Base-by-base conservation (phyloP, 768 basidiomycete genomes). In the Macrolepiota albuminosa region DNA sequence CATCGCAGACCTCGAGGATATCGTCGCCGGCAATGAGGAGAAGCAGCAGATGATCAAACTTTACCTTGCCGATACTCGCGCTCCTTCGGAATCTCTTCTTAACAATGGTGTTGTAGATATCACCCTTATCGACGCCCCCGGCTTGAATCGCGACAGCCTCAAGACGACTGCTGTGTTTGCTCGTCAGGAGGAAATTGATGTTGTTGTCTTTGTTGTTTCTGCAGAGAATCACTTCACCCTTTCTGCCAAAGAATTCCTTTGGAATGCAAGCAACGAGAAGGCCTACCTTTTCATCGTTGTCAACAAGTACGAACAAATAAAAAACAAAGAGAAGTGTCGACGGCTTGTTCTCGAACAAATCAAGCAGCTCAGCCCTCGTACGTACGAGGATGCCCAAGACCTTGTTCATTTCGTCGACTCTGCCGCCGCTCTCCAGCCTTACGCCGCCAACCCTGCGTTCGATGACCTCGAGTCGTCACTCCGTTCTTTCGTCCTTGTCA, bases 401-500 rank as follows among this genome's bases (percentile, higher is more conserved):
- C 85, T 99, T 45, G 95, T 99, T 3, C 97, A 99, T 74, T 99
- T 98, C 72, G 97, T 99, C 67, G 97, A 99, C 71, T 96, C 95
- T 7, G 86, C 88, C 14, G 75, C 83, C 0, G 88, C 87, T 21
- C 81, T 88, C 45, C 83, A 85, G 58, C 84, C 84, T n/a, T 84
- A 78, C 70, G 78, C 81, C 21, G 83, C 80, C 59, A 86, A 84
- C 63, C 81, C 82, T 5, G 77, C 91, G 0, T 98, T 98, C 67
- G 88, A 88, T 59, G 86, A 91, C 68, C 87, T 99, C 62, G 95
- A 98, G 72, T 85, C 88, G 10, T 85, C 91, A 0, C 78, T 99
- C 39, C 87, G 96, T 18, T 94, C 93, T 0, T 99, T 99, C 71
- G 95, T 99, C 11, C 87, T 98, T 62, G 86, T 88, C 74, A 98